These are phyloP conservation scores for Scleromitrula shiraiana DNA, from an alignment of 2,329 filamentous ascomycete species.

Conservation along the genomic window DNA sequence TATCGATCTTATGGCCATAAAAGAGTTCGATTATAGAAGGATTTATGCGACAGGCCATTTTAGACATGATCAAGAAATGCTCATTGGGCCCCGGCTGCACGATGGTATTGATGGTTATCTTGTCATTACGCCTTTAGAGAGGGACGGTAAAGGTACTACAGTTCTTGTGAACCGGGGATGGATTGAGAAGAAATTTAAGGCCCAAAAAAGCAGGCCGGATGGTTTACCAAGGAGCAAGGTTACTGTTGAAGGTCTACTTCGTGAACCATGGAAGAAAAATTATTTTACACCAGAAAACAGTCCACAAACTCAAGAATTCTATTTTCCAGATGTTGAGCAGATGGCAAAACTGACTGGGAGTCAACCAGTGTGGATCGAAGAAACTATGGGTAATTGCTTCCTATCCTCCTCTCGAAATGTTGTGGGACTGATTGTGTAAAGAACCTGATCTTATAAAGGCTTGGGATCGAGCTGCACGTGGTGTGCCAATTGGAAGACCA, in stretches of 20 bases:
- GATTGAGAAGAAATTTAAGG: slow-evolving; percentile 69
- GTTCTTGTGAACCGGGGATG: slow-evolving; percentile 87
- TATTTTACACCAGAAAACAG: slow-evolving; percentile 91
- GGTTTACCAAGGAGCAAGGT: slow-evolving; percentile 65
- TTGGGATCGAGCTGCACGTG: slow-evolving; percentile 68
- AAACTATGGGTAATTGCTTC: slow-evolving; percentile 69
- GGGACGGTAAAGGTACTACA: slow-evolving; percentile 54
- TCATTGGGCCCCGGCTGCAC: slow-evolving; percentile 81
- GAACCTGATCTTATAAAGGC: slow-evolving; percentile 71
- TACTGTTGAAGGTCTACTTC: slow-evolving; percentile 71
- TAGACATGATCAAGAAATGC: slow-evolving; percentile 90
- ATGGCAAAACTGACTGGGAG: slow-evolving; percentile 80
- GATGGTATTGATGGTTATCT: slow-evolving; percentile 88
- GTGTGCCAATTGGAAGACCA: slow-evolving; percentile 80
- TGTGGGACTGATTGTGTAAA: slow-evolving; percentile 30
- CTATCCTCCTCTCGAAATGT: slow-evolving; percentile 8
- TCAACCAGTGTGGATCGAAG: slow-evolving; percentile 89
- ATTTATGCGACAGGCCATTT: slow-evolving; percentile 68
- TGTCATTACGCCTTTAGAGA: slow-evolving; percentile 84
- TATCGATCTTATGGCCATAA: slow-evolving; percentile 71
- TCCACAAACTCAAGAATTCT: slow-evolving; percentile 78
- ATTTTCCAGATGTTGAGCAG: slow-evolving; percentile 87
- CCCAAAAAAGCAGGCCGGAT: slow-evolving; percentile 54
- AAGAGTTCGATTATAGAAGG: slow-evolving; percentile 86
- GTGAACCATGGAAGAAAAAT: slow-evolving; percentile 94